Evolutionary conservation across 495 filamentous ascomycete species (phyloP).

Genomic region (Parmelia sp.): DNA sequence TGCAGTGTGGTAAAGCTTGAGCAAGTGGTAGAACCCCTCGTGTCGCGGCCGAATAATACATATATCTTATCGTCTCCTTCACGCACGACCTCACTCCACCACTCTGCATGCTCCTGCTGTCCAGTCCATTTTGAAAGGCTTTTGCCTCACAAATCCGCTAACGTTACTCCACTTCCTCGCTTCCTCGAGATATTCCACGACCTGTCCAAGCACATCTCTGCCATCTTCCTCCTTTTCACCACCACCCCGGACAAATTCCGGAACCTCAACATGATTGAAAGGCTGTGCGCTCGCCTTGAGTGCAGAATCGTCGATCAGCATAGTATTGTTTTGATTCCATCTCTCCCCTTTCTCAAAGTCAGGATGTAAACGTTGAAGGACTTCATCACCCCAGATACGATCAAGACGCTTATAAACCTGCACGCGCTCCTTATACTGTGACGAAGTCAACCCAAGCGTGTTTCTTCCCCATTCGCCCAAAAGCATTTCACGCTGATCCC

Average conservation of each 20-base stretch:
- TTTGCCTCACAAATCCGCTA: slow-evolving; percentile 20
- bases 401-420: slow-evolving; percentile 84
- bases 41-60: neutral
- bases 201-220: slow-evolving; percentile 21
- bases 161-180: slow-evolving; percentile 21
- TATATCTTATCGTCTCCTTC: neutral
- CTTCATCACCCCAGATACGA: slow-evolving; percentile 58
- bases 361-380: slow-evolving; percentile 49
- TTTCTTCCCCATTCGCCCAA: slow-evolving; percentile 77
- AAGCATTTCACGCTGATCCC: slow-evolving; percentile 39
- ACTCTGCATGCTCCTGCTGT: neutral
- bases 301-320: slow-evolving; percentile 78
- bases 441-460: slow-evolving; percentile 55
- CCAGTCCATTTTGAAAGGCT: slow-evolving; percentile 16
- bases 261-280: slow-evolving; percentile 70
- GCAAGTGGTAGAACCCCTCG: neutral
- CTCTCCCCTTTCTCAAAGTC: slow-evolving; percentile 8
- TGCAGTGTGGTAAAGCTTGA: neutral
- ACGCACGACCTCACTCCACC: neutral
- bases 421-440: slow-evolving; percentile 61
- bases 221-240: slow-evolving; percentile 10
- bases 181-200: slow-evolving; percentile 23
- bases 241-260: slow-evolving; percentile 54
- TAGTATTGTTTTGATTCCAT: slow-evolving; percentile 82
- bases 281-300: slow-evolving; percentile 79